Evolutionary conservation across 225 moss, liverwort and hornwort species (phyloP).

Genomic region (Neckera pumila): DNA sequence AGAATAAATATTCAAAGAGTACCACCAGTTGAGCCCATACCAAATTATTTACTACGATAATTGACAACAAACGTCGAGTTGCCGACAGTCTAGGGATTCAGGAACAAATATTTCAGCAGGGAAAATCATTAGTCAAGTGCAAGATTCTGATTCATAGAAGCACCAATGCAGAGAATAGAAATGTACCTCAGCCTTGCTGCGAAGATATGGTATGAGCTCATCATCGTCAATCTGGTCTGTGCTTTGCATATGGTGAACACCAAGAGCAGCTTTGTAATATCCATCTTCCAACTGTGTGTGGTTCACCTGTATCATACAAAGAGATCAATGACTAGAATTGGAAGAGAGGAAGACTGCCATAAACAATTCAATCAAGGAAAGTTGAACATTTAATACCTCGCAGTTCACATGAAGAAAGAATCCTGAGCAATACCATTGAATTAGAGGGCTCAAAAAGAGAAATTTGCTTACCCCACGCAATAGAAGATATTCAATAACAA

Average conservation of each 20-base stretch:
- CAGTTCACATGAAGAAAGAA: not conserved
- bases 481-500: conserved; percentile 69
- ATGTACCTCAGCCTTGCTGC: conserved; percentile 39
- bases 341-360: not conserved
- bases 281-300: conserved; percentile 43
- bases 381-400: not conserved
- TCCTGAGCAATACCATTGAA: not conserved
- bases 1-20: not conserved
- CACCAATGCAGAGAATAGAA: not conserved
- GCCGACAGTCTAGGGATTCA: not conserved
- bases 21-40: not conserved
- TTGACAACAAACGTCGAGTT: not conserved
- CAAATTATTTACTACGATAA: not conserved
- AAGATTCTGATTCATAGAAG: not conserved
- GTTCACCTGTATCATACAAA: conserved; percentile 13
- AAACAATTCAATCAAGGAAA: not conserved
- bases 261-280: conserved; percentile 48
- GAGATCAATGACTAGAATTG: not conserved
- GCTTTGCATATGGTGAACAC: conserved; percentile 30
- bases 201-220: conserved; percentile 47
- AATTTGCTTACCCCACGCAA: conserved; percentile 53
- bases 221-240: conserved; percentile 32
- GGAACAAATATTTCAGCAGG: not conserved
- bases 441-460: not conserved
- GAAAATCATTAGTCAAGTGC: not conserved